Conservation (phyloP, 495 filamentous ascomycete species). For the Neurospora sp. region DNA sequence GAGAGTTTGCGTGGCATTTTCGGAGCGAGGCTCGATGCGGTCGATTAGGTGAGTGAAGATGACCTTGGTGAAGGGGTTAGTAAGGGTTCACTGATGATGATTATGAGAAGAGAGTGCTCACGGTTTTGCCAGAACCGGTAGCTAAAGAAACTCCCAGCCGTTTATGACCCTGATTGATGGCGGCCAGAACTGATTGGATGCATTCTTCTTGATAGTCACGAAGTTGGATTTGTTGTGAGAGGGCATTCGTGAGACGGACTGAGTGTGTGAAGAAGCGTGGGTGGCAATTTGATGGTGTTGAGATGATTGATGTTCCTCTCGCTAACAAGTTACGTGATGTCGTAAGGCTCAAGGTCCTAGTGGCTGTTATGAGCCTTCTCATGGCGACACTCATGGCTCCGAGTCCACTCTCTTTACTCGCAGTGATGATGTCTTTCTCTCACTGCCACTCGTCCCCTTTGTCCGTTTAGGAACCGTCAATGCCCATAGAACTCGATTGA, state of each 20-base stretch:
- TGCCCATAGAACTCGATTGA: neutral
- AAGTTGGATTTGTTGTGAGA: conserved; percentile 38
- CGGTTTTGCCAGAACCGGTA: conserved; percentile 89
- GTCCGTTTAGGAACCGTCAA: neutral
- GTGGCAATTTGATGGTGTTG: neutral
- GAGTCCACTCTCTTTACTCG: neutral
- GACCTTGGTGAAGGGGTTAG: conserved; percentile 40
- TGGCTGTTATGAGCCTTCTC: neutral
- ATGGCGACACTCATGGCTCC: neutral
- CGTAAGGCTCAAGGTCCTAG: neutral
- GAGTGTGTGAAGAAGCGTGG: neutral
- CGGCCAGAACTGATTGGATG: conserved; percentile 70
- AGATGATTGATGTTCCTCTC: neutral
- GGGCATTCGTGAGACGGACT: neutral
- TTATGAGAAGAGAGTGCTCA: conserved; percentile 22
- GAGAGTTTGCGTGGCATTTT: conserved; percentile 61
- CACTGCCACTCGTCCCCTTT: neutral
- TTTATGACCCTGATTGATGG: conserved; percentile 63
- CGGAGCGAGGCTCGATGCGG: conserved; percentile 50
- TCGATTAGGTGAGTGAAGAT: conserved; percentile 95
- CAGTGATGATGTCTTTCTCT: neutral
- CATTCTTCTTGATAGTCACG: conserved; percentile 80
- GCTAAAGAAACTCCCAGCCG: conserved; percentile 83
- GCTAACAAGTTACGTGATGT: neutral
- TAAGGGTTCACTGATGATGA: neutral